Conservation (phyloP, 306 rosid genomes). For the Leucaena leucocephala region DNA sequence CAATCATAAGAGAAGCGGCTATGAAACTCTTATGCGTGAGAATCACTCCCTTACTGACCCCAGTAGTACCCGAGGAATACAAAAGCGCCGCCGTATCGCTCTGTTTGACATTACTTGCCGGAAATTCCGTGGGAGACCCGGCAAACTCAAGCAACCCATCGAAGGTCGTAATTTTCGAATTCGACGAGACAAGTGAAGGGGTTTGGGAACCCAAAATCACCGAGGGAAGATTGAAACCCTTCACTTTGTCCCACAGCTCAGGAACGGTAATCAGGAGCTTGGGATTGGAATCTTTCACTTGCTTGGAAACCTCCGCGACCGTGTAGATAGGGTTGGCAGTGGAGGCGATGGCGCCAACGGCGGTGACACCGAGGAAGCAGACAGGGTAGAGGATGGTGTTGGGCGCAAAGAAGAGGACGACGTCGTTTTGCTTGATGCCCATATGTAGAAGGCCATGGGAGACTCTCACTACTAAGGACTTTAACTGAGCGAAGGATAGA, state of each 20-base stretch:
- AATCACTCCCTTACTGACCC: slow-evolving; percentile 80
- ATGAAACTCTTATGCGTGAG: slow-evolving; percentile 74
- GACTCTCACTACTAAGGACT: slow-evolving; percentile 46
- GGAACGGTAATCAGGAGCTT: slow-evolving; percentile 67
- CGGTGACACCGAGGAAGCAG: slow-evolving; percentile 58
- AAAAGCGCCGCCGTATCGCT: slow-evolving; percentile 73
- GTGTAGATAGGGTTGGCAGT: slow-evolving; percentile 85
- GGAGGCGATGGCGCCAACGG: slow-evolving; percentile 72
- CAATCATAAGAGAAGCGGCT: slow-evolving; percentile 57
- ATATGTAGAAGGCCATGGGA: slow-evolving; percentile 57
- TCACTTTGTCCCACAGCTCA: slow-evolving; percentile 63
- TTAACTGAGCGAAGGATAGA: slow-evolving; percentile 55
- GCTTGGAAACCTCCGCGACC: slow-evolving; percentile 64
- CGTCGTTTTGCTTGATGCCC: slow-evolving; percentile 73
- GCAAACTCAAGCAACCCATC: slow-evolving; percentile 46
- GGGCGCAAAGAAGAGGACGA: slow-evolving; percentile 79
- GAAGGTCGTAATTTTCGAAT: slow-evolving; percentile 39
- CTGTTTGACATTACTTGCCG: slow-evolving; percentile 44
- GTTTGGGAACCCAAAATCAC: slow-evolving; percentile 46
- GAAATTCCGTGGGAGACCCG: slow-evolving; percentile 56
- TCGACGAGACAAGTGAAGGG: background rate
- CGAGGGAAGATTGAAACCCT: slow-evolving; percentile 56
- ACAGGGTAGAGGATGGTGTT: slow-evolving; percentile 59
- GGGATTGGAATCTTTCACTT: slow-evolving; percentile 69
- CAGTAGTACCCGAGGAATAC: slow-evolving; percentile 91